These are phyloP conservation scores for Ophiostoma populinum DNA, from an alignment of 2,329 filamentous ascomycete genomes.

Conservation along the genomic window DNA sequence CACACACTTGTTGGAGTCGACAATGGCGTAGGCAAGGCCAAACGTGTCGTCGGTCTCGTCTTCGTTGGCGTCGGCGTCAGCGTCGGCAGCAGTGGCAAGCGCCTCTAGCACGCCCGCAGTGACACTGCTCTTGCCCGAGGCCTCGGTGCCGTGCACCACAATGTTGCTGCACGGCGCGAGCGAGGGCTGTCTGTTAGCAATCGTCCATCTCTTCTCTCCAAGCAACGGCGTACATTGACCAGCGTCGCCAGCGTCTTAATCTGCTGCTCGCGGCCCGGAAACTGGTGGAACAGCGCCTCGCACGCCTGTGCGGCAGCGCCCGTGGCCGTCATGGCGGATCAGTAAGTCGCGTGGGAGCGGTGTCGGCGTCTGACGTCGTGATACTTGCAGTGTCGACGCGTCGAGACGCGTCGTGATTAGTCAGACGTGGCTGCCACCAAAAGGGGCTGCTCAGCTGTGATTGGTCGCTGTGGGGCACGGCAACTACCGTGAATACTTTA, in stretches of 20 bases:
- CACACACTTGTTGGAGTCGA: conserved; percentile 61
- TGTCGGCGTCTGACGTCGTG: not conserved
- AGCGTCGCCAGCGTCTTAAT: conserved; percentile 40
- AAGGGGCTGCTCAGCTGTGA: no score
- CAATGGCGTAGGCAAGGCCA: conserved; percentile 36
- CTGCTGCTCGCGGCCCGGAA: conserved; percentile 41
- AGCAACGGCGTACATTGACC: conserved; percentile 25
- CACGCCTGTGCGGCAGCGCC: not conserved
- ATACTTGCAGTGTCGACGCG: no score
- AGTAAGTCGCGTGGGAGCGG: not conserved
- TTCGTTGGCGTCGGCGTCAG: conserved; percentile 31
- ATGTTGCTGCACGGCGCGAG: conserved; percentile 58
- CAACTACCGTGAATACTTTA: no score
- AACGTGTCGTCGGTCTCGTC: conserved; percentile 20
- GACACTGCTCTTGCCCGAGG: conserved; percentile 71
- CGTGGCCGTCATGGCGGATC: not conserved
- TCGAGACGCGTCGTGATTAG: no score
- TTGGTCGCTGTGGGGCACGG: no score
- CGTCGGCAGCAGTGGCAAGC: conserved; percentile 20
- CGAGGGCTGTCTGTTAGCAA: conserved; percentile 27
- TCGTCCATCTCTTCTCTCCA: no score
- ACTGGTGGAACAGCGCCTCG: conserved; percentile 23
- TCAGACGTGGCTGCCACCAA: no score
- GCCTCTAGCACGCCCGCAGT: conserved; percentile 41
- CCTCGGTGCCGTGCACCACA: conserved; percentile 68